Base-by-base conservation (phyloP, 169 alveolate genomes). In the Plasmodium gallinaceum region DNA sequence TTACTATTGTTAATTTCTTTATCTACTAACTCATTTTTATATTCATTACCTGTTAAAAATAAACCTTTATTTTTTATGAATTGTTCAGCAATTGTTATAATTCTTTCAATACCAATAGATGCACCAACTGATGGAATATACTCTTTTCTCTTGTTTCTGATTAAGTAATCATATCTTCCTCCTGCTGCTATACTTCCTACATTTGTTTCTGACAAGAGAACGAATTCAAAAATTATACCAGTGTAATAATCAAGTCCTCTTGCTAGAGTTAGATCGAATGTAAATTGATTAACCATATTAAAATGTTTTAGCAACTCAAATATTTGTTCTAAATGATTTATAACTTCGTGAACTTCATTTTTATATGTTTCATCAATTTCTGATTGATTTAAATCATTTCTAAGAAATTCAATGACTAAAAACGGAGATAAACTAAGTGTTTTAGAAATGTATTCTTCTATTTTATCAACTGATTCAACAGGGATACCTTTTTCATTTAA, bases 101-200 rank as follows among this genome's bases (percentile, higher is more conserved):
- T 93, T 71, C 99, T 92, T 76, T 98, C 99, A 22, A 98, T 96
- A 14, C 99, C 99, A 7, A 98, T 95, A 54, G 99, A 96, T 64
- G 97, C 97, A 22, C 99, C 99, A 14, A 98, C 98, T 7, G 99
- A 97, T 10, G 99, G 99, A 26, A 97, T 93, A 37, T 88, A 76
- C 70, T 96, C 95, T 26, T 96, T 95, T 48, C 97, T 90, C 76
- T 97, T 96, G 96, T 96, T 96, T 22, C 99, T 98, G 32, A 98
- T 97, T 39, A 98, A 94, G 22, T 94, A 96, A 86, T 98, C 99
- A 86, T 98, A 98, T 73, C 99, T 91, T 9, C 99, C 99, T 12
- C 99, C 99, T 8, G 99, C 99, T n/a, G 98, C 99, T 14, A 98
- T 97, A 22, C 99, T 97, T 3, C 99, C 99, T 26, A 98, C 96